Evolutionary conservation across 208 protist species (phyloP).

Genomic region (Acanthamoeba healyi): DNA sequence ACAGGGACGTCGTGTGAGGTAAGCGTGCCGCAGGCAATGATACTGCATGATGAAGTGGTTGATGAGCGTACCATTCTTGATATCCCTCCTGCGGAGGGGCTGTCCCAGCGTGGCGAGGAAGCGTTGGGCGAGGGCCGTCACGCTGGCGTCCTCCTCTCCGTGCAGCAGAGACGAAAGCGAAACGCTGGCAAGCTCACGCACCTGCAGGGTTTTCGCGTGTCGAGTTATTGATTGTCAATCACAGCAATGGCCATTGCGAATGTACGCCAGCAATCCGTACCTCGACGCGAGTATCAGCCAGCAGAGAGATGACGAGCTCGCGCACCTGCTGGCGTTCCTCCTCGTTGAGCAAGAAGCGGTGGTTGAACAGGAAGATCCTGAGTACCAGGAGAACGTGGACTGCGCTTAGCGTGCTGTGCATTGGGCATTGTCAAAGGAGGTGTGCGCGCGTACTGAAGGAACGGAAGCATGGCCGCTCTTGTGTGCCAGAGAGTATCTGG

Average conservation of each 20-base stretch:
- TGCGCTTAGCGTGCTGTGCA: too few relatives aligned
- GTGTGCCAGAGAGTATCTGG: conserved; percentile 4
- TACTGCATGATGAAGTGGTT: too few relatives aligned
- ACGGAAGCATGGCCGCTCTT: conserved; percentile 4
- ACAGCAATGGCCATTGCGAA: too few relatives aligned
- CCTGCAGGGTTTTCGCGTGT: too few relatives aligned
- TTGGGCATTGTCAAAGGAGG: too few relatives aligned
- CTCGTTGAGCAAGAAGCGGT: not conserved
- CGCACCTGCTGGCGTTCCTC: not conserved
- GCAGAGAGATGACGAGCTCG: not conserved
- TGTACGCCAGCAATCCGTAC: too few relatives aligned
- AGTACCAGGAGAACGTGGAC: too few relatives aligned
- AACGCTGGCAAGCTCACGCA: conserved; percentile 7
- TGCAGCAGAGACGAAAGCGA: conserved; percentile 25
- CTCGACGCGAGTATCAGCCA: conserved; percentile 12
- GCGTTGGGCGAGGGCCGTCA: not conserved
- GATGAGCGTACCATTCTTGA: too few relatives aligned
- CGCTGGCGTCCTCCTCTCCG: not conserved
- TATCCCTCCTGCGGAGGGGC: not conserved
- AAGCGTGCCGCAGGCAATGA: too few relatives aligned
- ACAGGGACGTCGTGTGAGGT: too few relatives aligned
- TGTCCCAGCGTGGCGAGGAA: not conserved
- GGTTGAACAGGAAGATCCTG: conserved; percentile 69
- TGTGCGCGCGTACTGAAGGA: conserved; percentile 72
- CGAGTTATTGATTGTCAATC: too few relatives aligned